phyloP scores from a whole-genome alignment of 2,329 filamentous ascomycete species.

The Fusarium pseudoanthophilum region DNA sequence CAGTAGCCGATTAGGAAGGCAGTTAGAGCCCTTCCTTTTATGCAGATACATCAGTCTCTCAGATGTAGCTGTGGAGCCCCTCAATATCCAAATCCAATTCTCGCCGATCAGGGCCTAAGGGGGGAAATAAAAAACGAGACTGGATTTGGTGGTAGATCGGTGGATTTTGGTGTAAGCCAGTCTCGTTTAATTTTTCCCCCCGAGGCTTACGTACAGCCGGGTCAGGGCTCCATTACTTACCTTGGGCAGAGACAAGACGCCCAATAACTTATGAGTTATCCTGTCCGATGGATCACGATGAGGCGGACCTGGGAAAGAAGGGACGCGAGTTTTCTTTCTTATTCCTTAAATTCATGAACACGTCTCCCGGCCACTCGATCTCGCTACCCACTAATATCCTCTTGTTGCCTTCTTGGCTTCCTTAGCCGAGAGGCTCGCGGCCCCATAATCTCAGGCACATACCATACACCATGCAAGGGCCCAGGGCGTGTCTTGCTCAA shows the following conservation, averaged over 20 bases:
- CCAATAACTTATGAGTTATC: slow-evolving; percentile 13
- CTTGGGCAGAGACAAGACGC: slow-evolving; percentile 16
- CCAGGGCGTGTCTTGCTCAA: slow-evolving; percentile 17
- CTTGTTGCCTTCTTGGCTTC: slow-evolving; percentile 26
- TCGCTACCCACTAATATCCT: slow-evolving; percentile 18
- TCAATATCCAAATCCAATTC: no score
- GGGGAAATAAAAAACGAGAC: no score
- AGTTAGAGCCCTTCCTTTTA: no score
- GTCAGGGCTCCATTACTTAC: not conserved
- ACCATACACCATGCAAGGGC: slow-evolving; percentile 39
- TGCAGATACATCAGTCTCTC: no score
- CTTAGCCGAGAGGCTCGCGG: slow-evolving; percentile 3
- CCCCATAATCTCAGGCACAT: slow-evolving; percentile 38
- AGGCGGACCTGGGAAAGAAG: slow-evolving; percentile 7
- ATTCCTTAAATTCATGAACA: slow-evolving; percentile 22
- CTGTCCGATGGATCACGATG: slow-evolving; percentile 19
- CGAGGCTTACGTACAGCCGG: not conserved
- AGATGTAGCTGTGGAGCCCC: no score
- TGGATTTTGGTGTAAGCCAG: no score
- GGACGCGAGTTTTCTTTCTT: slow-evolving; percentile 13
- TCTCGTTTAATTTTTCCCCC: no score
- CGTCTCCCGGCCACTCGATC: slow-evolving; percentile 19
- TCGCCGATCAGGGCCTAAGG: no score
- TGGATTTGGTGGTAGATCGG: no score
- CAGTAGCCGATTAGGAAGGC: no score